These are phyloP conservation scores for Aspergillus japonicus DNA, from an alignment of 2,329 filamentous ascomycete genomes.

Conservation along the genomic window DNA sequence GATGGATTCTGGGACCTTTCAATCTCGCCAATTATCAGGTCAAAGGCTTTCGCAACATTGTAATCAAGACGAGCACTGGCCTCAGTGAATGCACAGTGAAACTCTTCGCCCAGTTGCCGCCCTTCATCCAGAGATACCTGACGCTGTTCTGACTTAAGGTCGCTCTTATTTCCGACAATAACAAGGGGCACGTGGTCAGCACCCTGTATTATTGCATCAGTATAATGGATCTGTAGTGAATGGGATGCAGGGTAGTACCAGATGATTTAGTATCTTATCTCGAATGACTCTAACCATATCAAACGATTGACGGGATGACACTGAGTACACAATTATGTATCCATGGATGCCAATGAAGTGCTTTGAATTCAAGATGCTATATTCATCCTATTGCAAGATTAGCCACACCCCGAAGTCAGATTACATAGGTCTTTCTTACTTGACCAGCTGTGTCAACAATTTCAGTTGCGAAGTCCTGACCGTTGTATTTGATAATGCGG, in stretches of 20 bases:
- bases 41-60: constrained; percentile 89
- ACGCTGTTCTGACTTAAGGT: constrained; percentile 86
- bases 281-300: constrained; percentile 96
- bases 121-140: constrained; percentile 86
- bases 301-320: constrained; percentile 87
- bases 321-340: constrained; percentile 98
- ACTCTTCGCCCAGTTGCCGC: constrained; percentile 77
- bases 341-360: constrained; percentile 99
- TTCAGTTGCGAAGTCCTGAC: constrained; percentile 90
- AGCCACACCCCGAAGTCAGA: constrained; percentile 6
- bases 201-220: constrained; percentile 56
- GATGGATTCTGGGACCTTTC: constrained; percentile 91
- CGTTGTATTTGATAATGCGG: constrained; percentile 89
- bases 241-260: constrained; percentile 57
- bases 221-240: not conserved
- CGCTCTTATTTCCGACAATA: constrained; percentile 95
- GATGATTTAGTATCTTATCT: constrained; percentile 94
- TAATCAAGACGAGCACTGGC: constrained; percentile 91
- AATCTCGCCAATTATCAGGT: constrained; percentile 89
- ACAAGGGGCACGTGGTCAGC: constrained; percentile 90
- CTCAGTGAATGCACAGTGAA: constrained; percentile 92
- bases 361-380: constrained; percentile 96
- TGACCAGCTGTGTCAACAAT: constrained; percentile 98
- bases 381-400: constrained; percentile 71
- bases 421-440: constrained; percentile 49